Base-by-base conservation (phyloP, 495 filamentous ascomycete species). In the Bombardia bombarda region DNA sequence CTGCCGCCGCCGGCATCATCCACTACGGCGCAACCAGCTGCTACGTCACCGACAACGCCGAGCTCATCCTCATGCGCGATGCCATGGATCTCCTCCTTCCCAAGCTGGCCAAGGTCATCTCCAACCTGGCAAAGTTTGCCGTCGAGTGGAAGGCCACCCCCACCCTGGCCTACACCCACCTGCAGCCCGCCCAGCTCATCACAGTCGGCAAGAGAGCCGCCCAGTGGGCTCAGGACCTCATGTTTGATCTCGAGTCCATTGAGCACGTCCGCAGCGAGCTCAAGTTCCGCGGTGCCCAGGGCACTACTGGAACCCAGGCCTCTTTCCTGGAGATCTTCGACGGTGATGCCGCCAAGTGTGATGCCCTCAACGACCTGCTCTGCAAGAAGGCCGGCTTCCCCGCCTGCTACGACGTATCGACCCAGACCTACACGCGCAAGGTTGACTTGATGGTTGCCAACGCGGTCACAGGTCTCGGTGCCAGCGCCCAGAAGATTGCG, bases 211-310 rank as follows among this genome's bases (percentile, higher is more conserved):
- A 83, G 55, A 69, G 85, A 75, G 58, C 58, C 3, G 53, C 76
- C 40, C 79, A 88, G 49, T 96, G 90, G 90, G 79, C 84, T 32
- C 86, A 92, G 60, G 87, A 95, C 56, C 73, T 97, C 13, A 67
- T 92, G 50, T 82, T 90, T 70, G 92, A 97, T 45, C 74, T 98
- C 31, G 71, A 81, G 46, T 83, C 87, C 62, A 74, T 97, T 25
- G 85, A 90, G 61, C 70, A 75, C 25, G 86, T 79, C 6, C 79
- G 82, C 37, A 68, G 78, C 18, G 79, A 82, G 37, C 77, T 98
- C 32, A 74, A 79, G 38, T 95, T 95, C 70, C 82, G 92, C 36
- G 56, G 46, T 39, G 58, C 58, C 24, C 53, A 57, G 56, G 69
- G 69, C 25, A 73, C 69, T 16, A 73, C 69, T 18, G 69, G 69